phyloP scores from a whole-genome alignment of 2,329 filamentous ascomycete genomes.

The Neonectria magnoliae region DNA sequence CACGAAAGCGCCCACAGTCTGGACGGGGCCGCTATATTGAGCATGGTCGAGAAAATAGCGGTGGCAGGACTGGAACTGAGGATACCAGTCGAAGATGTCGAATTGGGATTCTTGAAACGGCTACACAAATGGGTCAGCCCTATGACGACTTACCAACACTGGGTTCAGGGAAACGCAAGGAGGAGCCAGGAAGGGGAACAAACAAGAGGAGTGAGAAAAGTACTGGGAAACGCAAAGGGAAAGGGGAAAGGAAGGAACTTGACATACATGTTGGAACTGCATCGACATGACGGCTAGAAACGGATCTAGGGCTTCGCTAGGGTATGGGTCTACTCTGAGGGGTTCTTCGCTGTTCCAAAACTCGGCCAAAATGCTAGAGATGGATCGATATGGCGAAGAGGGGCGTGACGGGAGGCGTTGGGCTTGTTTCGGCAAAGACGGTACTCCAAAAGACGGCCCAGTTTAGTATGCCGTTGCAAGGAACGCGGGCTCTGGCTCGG shows the following conservation, averaged over 20 bases:
- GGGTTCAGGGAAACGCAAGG: background rate
- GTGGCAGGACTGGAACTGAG: constrained; percentile 88
- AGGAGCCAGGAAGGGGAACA: background rate
- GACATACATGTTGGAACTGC: constrained; percentile 40
- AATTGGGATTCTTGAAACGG: constrained; percentile 64
- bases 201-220: background rate
- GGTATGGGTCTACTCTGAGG: constrained; percentile 9
- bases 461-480: background rate
- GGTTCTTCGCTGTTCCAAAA: background rate
- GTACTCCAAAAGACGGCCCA: background rate
- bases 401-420: background rate
- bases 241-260: background rate
- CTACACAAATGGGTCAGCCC: constrained; percentile 44
- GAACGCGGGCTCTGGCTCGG: background rate
- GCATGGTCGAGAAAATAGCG: constrained; percentile 92
- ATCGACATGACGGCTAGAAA: constrained; percentile 35
- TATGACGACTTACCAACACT: constrained; percentile 2
- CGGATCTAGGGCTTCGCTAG: background rate
- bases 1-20: constrained; percentile 88
- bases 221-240: too few relatives aligned
- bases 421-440: background rate
- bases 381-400: background rate
- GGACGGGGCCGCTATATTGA: constrained; percentile 83
- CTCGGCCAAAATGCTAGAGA: background rate
- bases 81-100: constrained; percentile 93